Evolutionary conservation across 805 yeast species (phyloP).

Genomic region (Cyberlindnera maclurae): DNA sequence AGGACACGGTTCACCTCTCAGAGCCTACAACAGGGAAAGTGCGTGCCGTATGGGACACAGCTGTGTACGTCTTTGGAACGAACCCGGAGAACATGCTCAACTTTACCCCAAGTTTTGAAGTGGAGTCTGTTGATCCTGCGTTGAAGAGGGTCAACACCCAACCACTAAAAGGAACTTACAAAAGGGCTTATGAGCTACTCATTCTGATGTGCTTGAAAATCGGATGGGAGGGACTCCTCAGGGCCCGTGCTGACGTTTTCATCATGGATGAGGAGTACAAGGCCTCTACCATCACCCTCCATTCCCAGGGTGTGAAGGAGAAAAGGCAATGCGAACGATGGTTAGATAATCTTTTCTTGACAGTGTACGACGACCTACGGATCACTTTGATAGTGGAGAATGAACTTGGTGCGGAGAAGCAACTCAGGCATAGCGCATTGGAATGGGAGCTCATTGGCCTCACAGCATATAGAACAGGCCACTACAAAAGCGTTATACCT

Average conservation of each 20-base stretch:
- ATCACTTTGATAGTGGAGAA: slow-evolving; percentile 29
- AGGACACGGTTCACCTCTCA: slow-evolving; percentile 40
- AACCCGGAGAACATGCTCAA: slow-evolving; percentile 21
- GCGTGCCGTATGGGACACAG: slow-evolving; percentile 37
- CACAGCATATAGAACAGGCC: slow-evolving; percentile 40
- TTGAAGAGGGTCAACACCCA: slow-evolving; percentile 46
- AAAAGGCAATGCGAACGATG: slow-evolving; percentile 69
- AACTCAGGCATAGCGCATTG: slow-evolving; percentile 46
- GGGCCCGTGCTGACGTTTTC: slow-evolving; percentile 62
- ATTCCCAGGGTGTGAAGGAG: slow-evolving; percentile 14
- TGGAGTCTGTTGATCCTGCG: slow-evolving; percentile 39
- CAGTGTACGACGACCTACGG: slow-evolving; percentile 58
- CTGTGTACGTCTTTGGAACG: slow-evolving; percentile 21
- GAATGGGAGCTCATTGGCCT: slow-evolving; percentile 74
- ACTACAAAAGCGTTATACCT: slow-evolving; percentile 41
- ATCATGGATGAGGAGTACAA: slow-evolving; percentile 74
- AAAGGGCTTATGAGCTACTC: slow-evolving; percentile 59
- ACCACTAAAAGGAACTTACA: slow-evolving; percentile 44
- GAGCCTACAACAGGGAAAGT: slow-evolving; percentile 48
- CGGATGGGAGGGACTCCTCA: slow-evolving; percentile 80
- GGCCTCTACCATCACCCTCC: slow-evolving; percentile 20
- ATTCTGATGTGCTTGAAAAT: slow-evolving; percentile 57
- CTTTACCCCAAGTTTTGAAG: slow-evolving; percentile 23
- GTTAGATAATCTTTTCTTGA: slow-evolving; percentile 68
- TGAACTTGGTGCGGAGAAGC: slow-evolving; percentile 19